These are phyloP conservation scores for Citrus cavaleriei DNA, from an alignment of 345 rosid species.

Conservation along the genomic window DNA sequence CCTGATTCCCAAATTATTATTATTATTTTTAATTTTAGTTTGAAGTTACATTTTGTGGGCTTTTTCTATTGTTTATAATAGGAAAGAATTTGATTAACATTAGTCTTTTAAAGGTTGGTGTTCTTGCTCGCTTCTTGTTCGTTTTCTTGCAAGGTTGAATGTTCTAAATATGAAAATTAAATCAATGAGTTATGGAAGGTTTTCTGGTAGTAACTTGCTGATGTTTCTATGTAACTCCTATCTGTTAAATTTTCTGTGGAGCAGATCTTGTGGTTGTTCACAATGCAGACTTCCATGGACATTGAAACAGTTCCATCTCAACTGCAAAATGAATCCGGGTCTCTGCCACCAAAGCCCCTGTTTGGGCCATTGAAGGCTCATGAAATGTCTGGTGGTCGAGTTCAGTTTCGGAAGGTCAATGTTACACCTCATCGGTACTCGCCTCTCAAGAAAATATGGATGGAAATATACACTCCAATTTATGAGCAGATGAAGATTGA, in stretches of 20 bases:
- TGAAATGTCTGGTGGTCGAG: constrained; percentile 76
- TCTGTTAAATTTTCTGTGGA: background rate
- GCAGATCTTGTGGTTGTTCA: background rate
- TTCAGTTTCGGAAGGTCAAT: constrained; percentile 62
- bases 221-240: background rate
- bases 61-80: background rate
- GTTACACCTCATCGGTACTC: constrained; percentile 84
- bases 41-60: background rate
- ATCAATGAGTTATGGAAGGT: background rate
- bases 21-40: background rate
- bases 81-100: background rate
- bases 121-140: background rate
- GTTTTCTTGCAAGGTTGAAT: background rate
- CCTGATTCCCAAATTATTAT: too few species aligned
- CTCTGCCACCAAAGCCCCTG: constrained; percentile 56
- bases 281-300: constrained; percentile 43
- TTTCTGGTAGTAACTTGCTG: background rate
- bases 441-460: constrained; percentile 82
- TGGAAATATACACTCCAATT: constrained; percentile 72
- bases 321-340: background rate
- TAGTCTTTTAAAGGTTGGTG: background rate
- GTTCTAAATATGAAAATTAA: background rate
- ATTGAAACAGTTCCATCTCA: constrained; percentile 29
- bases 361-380: constrained; percentile 78
- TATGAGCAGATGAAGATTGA: constrained; percentile 88